A percentile compares a stretch with the other conserved stretches of the same genome.
Evolutionary conservation across 495 filamentous ascomycete species (phyloP).

Genomic region (Penicillium daleae): DNA sequence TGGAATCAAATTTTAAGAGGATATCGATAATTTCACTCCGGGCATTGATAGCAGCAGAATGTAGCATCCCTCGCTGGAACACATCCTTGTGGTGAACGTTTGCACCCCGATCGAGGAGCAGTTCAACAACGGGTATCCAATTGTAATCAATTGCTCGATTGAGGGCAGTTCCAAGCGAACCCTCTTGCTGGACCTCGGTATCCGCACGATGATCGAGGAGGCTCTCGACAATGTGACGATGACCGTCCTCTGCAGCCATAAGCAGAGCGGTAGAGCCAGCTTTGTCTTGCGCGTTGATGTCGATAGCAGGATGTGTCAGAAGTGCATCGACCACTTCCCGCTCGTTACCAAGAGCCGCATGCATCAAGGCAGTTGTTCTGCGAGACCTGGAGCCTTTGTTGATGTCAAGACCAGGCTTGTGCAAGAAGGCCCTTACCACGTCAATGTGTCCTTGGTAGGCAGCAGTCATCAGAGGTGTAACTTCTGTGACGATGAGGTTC

Average conservation of each 20-base stretch:
- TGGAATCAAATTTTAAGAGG: constrained; percentile 1
- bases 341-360: not conserved
- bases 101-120: constrained; percentile 8
- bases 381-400: constrained; percentile 5
- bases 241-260: constrained; percentile 11
- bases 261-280: constrained; percentile 8
- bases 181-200: constrained; percentile 7
- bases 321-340: not conserved
- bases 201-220: constrained; percentile 20
- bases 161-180: constrained; percentile 4
- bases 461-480: constrained; percentile 6
- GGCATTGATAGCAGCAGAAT: constrained; percentile 6
- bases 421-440: not conserved
- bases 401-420: not conserved
- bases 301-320: constrained; percentile 1
- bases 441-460: not conserved
- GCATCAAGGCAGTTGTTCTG: not conserved
- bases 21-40: constrained; percentile 1
- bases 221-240: constrained; percentile 21
- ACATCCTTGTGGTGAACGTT: constrained; percentile 12
- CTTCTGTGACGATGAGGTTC: not conserved
- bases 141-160: constrained; percentile 11
- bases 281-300: constrained; percentile 9
- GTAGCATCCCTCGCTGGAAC: constrained; percentile 9
- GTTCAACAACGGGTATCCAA: constrained; percentile 4